A percentile compares a stretch with the other conserved stretches of the same genome.
Conservation (phyloP, 2,329 filamentous ascomycete species). For the Verticillium nubilum region DNA sequence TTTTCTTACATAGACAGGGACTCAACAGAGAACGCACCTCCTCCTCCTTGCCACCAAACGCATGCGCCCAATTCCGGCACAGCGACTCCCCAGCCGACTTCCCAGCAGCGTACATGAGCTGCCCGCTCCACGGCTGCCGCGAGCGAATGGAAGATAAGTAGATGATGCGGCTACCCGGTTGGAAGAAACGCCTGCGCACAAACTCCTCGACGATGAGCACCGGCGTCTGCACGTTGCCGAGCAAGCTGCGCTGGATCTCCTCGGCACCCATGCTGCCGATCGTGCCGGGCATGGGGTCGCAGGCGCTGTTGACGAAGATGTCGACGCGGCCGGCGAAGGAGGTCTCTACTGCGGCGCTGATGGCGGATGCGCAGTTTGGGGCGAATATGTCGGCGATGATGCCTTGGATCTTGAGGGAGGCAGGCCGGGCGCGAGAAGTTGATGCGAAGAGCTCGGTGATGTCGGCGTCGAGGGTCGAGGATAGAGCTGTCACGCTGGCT, state of each 20-base stretch:
- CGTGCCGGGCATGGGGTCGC: slow-evolving; percentile 19
- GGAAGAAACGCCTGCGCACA: slow-evolving; percentile 22
- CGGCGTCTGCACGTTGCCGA: slow-evolving; percentile 27
- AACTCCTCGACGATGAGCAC: slow-evolving; percentile 28
- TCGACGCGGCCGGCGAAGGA: slow-evolving; percentile 20
- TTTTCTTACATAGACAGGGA: neutral
- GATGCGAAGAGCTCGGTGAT: slow-evolving; percentile 13
- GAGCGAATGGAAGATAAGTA: slow-evolving; percentile 27
- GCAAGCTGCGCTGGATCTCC: slow-evolving; percentile 22
- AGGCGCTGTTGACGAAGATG: slow-evolving; percentile 27
- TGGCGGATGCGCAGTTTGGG: slow-evolving; percentile 15
- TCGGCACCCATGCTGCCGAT: slow-evolving; percentile 20
- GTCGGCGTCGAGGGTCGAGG: slow-evolving; percentile 13
- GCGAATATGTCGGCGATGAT: slow-evolving; percentile 24
- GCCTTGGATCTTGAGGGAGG: slow-evolving; percentile 17
- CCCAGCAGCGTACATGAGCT: slow-evolving; percentile 26
- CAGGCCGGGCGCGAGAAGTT: slow-evolving; percentile 8
- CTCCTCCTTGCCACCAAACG: slow-evolving; percentile 27
- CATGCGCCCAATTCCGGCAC: slow-evolving; percentile 28
- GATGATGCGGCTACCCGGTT: slow-evolving; percentile 25
- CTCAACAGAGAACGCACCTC: slow-evolving; percentile 1
- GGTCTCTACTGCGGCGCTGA: slow-evolving; percentile 17
- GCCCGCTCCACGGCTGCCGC: slow-evolving; percentile 24
- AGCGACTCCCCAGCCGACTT: slow-evolving; percentile 29
- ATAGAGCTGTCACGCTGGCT: slow-evolving; percentile 13